Conservation (phyloP, 345 rosid genomes). For the Trapa incisa region DNA sequence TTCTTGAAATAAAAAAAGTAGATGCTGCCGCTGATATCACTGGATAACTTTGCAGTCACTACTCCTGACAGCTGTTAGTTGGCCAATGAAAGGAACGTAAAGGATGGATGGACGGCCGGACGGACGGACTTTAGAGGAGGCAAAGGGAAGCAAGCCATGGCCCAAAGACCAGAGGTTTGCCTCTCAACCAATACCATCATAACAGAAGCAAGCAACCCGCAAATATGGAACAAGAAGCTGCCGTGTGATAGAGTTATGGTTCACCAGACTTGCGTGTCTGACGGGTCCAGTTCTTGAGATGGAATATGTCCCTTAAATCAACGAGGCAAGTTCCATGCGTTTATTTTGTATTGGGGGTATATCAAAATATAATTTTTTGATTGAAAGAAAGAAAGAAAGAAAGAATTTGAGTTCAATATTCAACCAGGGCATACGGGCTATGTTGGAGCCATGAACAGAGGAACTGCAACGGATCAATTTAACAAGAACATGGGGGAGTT, state of each 20-base stretch:
- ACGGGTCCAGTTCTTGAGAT: too few relatives aligned
- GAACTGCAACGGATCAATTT: too few relatives aligned
- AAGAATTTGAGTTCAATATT: too few relatives aligned
- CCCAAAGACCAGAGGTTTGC: not conserved
- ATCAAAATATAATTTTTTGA: too few relatives aligned
- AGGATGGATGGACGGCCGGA: not conserved
- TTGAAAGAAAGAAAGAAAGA: too few relatives aligned
- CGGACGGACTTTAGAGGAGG: not conserved
- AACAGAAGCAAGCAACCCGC: not conserved
- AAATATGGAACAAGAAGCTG: not conserved
- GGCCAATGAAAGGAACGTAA: slow-evolving; percentile 1
- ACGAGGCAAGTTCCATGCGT: too few relatives aligned
- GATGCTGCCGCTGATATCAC: not conserved
- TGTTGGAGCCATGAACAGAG: too few relatives aligned
- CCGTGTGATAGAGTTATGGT: too few relatives aligned
- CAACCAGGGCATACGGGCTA: too few relatives aligned
- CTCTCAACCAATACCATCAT: not conserved
- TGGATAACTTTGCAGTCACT: not conserved
- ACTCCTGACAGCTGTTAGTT: not conserved
- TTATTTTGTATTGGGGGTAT: too few relatives aligned
- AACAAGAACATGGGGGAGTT: too few relatives aligned
- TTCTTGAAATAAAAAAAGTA: not conserved
- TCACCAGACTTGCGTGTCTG: not conserved
- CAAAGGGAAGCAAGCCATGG: not conserved
- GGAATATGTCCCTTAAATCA: too few relatives aligned